Percentiles rank a stretch among this genome's conserved stretches.
These are phyloP conservation scores for Aspergillus conjunctus DNA, from an alignment of 495 filamentous ascomycete species.

Conservation along the genomic window DNA sequence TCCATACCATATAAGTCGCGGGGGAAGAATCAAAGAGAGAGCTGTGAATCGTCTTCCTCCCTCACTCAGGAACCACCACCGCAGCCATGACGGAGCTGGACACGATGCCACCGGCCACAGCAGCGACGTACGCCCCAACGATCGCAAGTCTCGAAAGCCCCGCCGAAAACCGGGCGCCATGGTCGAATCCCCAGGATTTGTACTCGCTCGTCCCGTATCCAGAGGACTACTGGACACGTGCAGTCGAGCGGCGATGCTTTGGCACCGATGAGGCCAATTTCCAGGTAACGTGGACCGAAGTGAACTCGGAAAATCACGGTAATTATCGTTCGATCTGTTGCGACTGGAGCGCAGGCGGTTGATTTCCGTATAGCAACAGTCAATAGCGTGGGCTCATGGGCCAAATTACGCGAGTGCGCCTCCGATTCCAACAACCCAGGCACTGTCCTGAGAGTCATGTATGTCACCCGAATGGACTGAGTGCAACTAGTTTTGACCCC, in stretches of 20 bases:
- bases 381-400: not conserved
- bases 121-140: not conserved
- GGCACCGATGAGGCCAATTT: conserved; percentile 8
- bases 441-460: conserved; percentile 34
- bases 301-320: conserved; percentile 9
- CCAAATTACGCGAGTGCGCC: not conserved
- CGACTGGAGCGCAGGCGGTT: not conserved
- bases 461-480: not conserved
- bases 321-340: not conserved
- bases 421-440: not conserved
- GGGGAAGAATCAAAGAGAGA: too few species aligned
- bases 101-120: not conserved
- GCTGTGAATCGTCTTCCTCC: too few species aligned
- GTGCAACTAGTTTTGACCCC: not conserved
- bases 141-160: not conserved
- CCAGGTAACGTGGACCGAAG: conserved; percentile 20
- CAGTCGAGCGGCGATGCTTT: conserved; percentile 18
- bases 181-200: conserved; percentile 7
- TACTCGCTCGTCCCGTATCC: conserved; percentile 21
- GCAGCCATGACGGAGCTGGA: conserved; percentile 16
- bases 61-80: not conserved
- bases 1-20: too few species aligned
- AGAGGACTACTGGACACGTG: conserved; percentile 13
- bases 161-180: not conserved
- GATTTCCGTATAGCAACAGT: not conserved